Evolutionary conservation across 1,139 yeast species (phyloP).

Genomic region (Hansenula sp.): DNA sequence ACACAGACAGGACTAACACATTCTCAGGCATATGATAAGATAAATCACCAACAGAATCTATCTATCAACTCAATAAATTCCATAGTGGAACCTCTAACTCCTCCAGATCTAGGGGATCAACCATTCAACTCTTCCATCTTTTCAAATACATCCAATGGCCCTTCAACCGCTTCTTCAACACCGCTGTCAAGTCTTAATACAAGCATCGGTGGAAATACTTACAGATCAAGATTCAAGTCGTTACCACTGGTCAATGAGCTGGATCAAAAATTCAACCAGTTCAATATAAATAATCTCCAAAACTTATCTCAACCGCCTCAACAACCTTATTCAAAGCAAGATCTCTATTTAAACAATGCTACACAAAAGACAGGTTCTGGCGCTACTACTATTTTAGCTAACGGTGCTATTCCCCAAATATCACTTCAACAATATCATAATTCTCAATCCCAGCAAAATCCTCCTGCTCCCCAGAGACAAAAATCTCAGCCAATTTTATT

Average conservation of each 20-base stretch:
- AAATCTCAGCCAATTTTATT: slow-evolving; percentile 1
- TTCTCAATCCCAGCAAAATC: neutral
- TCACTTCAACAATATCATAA: slow-evolving; percentile 17
- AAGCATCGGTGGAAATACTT: slow-evolving; percentile 22
- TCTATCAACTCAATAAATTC: slow-evolving; percentile 23
- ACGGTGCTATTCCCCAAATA: slow-evolving; percentile 20
- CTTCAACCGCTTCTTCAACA: slow-evolving; percentile 8
- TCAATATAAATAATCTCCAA: slow-evolving; percentile 19
- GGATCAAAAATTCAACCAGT: slow-evolving; percentile 21
- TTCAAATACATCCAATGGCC: neutral
- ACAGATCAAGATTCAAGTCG: slow-evolving; percentile 23
- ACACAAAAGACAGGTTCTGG: neutral
- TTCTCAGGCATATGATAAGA: slow-evolving; percentile 7
- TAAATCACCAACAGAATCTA: slow-evolving; percentile 18
- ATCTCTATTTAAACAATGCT: neutral
- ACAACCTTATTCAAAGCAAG: neutral
- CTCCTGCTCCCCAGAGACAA: neutral
- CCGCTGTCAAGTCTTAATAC: slow-evolving; percentile 17
- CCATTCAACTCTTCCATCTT: neutral
- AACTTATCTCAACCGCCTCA: slow-evolving; percentile 15
- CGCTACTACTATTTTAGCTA: slow-evolving; percentile 3
- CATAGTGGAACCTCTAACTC: slow-evolving; percentile 22
- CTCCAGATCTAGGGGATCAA: slow-evolving; percentile 17
- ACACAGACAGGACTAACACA: neutral
- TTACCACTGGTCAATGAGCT: slow-evolving; percentile 20